Conservation (phyloP, 352 stramenopile genomes). For the Peronospora destructor region DNA sequence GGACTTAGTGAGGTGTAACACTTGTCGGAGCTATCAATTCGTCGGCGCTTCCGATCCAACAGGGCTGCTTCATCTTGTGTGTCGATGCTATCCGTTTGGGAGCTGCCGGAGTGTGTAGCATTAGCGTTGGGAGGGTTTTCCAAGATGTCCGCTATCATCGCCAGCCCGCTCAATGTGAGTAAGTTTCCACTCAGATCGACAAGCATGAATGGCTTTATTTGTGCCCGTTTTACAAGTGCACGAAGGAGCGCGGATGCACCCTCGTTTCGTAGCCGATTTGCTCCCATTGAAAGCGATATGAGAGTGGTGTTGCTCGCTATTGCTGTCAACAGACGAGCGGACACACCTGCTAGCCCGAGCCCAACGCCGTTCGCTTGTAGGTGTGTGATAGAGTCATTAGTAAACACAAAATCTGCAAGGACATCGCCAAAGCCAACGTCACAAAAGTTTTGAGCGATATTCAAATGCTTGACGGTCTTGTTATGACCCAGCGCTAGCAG, state of each 20-base stretch:
- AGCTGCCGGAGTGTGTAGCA: not conserved
- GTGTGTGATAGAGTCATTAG: conserved; percentile 41
- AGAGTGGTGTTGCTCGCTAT: conserved; percentile 46
- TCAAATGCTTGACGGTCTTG: conserved; percentile 44
- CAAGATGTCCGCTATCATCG: conserved; percentile 36
- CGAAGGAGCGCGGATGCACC: conserved; percentile 42
- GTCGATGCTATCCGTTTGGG: not conserved
- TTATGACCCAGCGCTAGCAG: conserved; percentile 51
- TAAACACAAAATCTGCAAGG: conserved; percentile 53
- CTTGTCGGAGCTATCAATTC: conserved; percentile 14
- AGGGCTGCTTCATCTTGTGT: conserved; percentile 1
- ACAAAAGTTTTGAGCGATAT: conserved; percentile 74
- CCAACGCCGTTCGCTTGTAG: conserved; percentile 64
- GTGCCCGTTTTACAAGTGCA: conserved; percentile 41
- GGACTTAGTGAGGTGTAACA: conserved; percentile 3
- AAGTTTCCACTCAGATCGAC: conserved; percentile 75
- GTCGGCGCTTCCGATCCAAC: conserved; percentile 26
- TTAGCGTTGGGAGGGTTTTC: conserved; percentile 5
- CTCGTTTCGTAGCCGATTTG: conserved; percentile 62
- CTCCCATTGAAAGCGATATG: conserved; percentile 46
- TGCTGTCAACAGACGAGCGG: conserved; percentile 37
- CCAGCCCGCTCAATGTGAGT: conserved; percentile 45
- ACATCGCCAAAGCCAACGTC: conserved; percentile 56
- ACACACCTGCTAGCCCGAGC: conserved; percentile 44
- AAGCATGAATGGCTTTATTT: conserved; percentile 31